phyloP scores from a whole-genome alignment of 805 yeast genomes.

The Kluyveromyces lactis region DNA sequence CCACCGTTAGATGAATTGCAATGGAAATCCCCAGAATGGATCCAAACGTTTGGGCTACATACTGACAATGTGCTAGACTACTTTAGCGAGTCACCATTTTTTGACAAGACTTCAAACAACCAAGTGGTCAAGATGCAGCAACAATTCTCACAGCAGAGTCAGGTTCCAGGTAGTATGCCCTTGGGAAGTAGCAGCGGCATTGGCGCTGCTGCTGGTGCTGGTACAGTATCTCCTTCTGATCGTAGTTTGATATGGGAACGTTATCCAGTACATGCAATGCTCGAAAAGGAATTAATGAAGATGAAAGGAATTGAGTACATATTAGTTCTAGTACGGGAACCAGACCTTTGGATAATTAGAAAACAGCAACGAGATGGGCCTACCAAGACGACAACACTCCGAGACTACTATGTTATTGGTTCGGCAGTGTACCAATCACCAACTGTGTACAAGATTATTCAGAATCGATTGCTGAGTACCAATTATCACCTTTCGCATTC shows the following conservation, averaged over 20 bases:
- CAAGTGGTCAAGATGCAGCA: constrained; percentile 94
- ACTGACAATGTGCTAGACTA: constrained; percentile 90
- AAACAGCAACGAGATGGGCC: constrained; percentile 64
- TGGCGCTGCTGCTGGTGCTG: constrained; percentile 3
- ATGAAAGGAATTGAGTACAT: constrained; percentile 85
- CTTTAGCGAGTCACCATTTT: constrained; percentile 90
- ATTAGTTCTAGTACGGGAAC: constrained; percentile 67
- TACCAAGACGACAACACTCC: constrained; percentile 34
- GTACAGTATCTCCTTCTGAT: constrained; percentile 1
- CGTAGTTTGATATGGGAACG: constrained; percentile 10
- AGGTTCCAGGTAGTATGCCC: constrained; percentile 13
- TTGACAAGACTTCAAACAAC: constrained; percentile 87
- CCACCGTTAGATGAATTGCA: constrained; percentile 72
- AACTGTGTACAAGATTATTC: constrained; percentile 56
- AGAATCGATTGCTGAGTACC: constrained; percentile 57
- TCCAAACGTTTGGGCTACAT: constrained; percentile 76
- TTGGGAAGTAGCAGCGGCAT: constrained; percentile 2
- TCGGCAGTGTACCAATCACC: constrained; percentile 93
- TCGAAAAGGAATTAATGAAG: constrained; percentile 54
- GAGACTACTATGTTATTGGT: constrained; percentile 83
- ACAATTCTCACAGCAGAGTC: constrained; percentile 46
- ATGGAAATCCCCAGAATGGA: constrained; percentile 98
- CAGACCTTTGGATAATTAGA: constrained; percentile 86
- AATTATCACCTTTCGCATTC: constrained; percentile 37
- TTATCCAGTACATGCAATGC: constrained; percentile 28